Evolutionary conservation across 2,329 filamentous ascomycete genomes (phyloP).

Genomic region (Sporothrix dimorphospora): DNA sequence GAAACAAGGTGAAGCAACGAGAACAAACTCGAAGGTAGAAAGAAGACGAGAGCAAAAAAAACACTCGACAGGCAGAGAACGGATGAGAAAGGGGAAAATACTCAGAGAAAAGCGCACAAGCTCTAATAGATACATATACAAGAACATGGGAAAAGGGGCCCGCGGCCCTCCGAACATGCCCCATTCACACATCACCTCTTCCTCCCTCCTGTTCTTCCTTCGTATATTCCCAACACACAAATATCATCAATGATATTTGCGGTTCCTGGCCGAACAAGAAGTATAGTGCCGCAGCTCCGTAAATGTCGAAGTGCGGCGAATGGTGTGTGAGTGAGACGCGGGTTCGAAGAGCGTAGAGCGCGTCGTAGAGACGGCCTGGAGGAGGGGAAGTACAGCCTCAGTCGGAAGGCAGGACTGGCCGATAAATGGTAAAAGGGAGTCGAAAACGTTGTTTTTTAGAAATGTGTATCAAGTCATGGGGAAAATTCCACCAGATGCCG

Average conservation of each 20-base stretch:
- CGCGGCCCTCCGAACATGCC: not conserved
- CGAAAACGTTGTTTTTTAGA: not conserved
- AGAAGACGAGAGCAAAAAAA: not conserved
- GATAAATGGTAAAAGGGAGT: not conserved
- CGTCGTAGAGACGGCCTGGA: not conserved
- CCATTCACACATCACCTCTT: not conserved
- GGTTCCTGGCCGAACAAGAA: not conserved
- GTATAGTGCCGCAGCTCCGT: not conserved
- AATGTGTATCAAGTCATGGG: constrained; percentile 18
- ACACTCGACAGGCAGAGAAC: not conserved
- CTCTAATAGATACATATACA: constrained; percentile 28
- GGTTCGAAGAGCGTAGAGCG: not conserved
- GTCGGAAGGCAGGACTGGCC: not conserved
- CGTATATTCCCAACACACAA: not conserved
- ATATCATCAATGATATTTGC: not conserved
- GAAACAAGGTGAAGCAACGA: constrained; percentile 1
- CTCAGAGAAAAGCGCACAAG: constrained; percentile 6
- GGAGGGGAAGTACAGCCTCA: not conserved
- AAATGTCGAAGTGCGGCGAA: not conserved
- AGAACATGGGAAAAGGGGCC: not conserved
- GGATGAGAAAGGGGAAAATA: not conserved
- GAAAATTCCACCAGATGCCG: constrained; percentile 11
- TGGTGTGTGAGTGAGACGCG: not conserved
- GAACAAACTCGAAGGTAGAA: not conserved
- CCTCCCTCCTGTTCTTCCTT: not conserved